Conservation (phyloP, 305 asterid species). For the Fraxinus greggii region DNA sequence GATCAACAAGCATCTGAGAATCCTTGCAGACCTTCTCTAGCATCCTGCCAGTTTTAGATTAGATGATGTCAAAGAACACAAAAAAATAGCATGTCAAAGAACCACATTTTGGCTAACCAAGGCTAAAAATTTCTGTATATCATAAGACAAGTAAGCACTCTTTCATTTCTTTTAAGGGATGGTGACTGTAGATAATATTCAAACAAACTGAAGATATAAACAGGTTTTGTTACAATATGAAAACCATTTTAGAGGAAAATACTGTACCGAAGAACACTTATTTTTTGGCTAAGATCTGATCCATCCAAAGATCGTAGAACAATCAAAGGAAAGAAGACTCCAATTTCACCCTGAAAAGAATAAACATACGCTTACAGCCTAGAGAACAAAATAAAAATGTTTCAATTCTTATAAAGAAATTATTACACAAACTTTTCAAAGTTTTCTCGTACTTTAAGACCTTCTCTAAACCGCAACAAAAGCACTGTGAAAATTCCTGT, state of each 20-base stretch:
- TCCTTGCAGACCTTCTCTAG: constrained; percentile 94
- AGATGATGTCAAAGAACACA: constrained; percentile 12
- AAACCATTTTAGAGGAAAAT: constrained; percentile 22
- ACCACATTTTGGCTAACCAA: constrained; percentile 8
- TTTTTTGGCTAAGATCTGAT: constrained; percentile 77
- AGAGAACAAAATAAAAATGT: constrained; percentile 21
- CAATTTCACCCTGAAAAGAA: constrained; percentile 81
- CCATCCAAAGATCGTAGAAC: constrained; percentile 86
- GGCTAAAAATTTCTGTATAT: not conserved
- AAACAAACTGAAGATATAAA: constrained; percentile 20
- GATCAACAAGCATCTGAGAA: constrained; percentile 96
- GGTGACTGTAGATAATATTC: constrained; percentile 15
- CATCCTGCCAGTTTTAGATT: constrained; percentile 62
- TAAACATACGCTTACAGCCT: constrained; percentile 17
- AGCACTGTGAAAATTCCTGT: constrained; percentile 87
- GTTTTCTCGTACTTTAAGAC: constrained; percentile 68
- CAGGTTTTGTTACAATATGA: constrained; percentile 17
- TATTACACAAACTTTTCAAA: constrained; percentile 18
- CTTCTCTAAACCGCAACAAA: constrained; percentile 87
- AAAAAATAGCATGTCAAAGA: constrained; percentile 1
- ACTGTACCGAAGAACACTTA: constrained; percentile 77
- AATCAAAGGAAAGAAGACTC: constrained; percentile 95
- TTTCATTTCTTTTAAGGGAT: not conserved
- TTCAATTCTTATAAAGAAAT: constrained; percentile 18
- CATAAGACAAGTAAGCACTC: constrained; percentile 6